Evolutionary conservation across 2,329 filamentous ascomycete species (phyloP), one percentile per base, ranked within the genome.

Genomic region (Colletotrichum liriopes): DNA sequence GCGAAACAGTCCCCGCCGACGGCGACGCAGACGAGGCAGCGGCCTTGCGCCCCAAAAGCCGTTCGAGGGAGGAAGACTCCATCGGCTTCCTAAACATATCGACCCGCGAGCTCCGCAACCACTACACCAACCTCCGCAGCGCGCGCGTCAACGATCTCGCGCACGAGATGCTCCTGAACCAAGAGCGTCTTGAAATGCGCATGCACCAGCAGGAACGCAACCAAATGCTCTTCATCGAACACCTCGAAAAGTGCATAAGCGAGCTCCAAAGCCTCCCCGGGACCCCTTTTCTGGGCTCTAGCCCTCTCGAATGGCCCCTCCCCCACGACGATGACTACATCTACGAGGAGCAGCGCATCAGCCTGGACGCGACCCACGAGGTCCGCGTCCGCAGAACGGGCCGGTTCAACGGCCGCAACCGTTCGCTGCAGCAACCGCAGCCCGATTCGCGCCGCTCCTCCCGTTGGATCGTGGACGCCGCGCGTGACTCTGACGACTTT

Each of bases 91-190:
- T 58, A 8, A 55, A 51, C 49, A 72, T 67, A 61, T 72, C 72
- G 3, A 56, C 73, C 23, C 35, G 64, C 7, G 65, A 74, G 39
- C 37, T 72, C 3, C 73, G 67, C n/a, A 67, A 35, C 32, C 71
- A 74, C 52, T 74, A 74, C 55, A 67, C 67, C 35, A 62, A 32
- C 35, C 71, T 74, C 18, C 71, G 64, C 35, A 65, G 43, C 39
- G 64, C 65, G 1, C 29, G 65, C 8, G 65, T 73, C 1, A 68
- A 71, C n/a, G 58, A 68, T 29, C 60, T 74, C 37, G 73, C 73
- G 1, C 73, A 74, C 41, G 68, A 74, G 60, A 74, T 74, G 64
- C 73, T 74, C 4, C 54, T 65, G 18, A 74, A 74, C 23, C 73
- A 74, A 49, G 67, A 74, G 32, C 64, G 71, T 5, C 60, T 74